A percentile compares a stretch with the other conserved stretches of the same genome.
Evolutionary conservation across 2,329 filamentous ascomycete genomes (phyloP).

Genomic region (Arthrocladium fulminans): DNA sequence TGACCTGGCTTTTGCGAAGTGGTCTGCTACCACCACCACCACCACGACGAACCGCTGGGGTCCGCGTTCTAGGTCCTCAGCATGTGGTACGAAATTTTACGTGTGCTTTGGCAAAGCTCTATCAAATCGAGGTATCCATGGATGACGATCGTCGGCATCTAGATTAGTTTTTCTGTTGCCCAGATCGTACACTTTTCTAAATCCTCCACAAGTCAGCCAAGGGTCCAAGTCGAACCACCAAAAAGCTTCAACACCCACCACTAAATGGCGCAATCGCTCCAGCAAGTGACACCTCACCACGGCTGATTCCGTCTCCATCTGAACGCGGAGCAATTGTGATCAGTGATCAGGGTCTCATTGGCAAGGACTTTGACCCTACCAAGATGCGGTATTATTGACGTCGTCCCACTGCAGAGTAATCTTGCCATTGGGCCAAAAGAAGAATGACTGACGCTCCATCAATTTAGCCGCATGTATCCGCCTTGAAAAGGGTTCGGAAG

Average conservation of each 20-base stretch:
- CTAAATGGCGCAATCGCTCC: constrained; percentile 8
- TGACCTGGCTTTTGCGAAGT: too few species aligned
- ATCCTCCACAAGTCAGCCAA: background rate
- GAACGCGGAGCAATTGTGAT: background rate
- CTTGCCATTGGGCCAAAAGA: background rate
- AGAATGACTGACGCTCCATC: too few species aligned
- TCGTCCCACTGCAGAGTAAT: background rate
- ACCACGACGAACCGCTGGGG: too few species aligned
- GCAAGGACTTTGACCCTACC: background rate
- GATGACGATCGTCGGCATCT: constrained; percentile 2
- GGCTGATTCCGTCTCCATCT: constrained; percentile 9
- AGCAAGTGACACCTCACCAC: constrained; percentile 8
- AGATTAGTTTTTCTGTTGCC: constrained; percentile 3
- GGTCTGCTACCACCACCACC: too few species aligned
- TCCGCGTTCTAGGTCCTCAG: too few species aligned
- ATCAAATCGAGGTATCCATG: too few species aligned
- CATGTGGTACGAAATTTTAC: too few species aligned
- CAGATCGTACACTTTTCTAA: constrained; percentile 3
- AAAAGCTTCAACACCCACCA: background rate
- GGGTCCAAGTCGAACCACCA: background rate
- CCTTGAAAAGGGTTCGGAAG: too few species aligned
- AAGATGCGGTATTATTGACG: background rate
- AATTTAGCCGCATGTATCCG: too few species aligned
- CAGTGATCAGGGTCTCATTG: background rate
- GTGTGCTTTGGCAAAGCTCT: too few species aligned